Evolutionary conservation across 441 rosid species (phyloP), one percentile per base, ranked within the genome.

Genomic region (Erodium trifolium): DNA sequence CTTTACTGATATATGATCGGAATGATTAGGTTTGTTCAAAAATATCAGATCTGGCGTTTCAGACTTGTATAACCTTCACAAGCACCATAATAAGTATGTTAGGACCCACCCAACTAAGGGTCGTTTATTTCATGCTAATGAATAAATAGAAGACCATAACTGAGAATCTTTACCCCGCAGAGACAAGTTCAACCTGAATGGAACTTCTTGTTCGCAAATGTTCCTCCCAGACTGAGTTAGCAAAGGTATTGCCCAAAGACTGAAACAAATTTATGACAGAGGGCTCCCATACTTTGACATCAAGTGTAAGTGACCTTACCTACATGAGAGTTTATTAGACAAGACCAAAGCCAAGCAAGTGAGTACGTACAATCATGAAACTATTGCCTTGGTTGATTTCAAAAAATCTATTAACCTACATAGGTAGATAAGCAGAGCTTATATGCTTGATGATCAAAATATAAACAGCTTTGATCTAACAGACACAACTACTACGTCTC

Each of bases 281-380:
- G 47, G 96, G 96, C 79, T 95, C 99, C 99, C 99, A 95, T 67
- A 86, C 87, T 82, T 90, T 92, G 72, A 92, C 98, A 78, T 95
- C 99, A 41, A 95, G 99, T 1, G 98, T 95, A 67, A 95, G 97
- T 47, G 98, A 95, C 73, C 99, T 87, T 64, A 95, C 99, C 99
- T 95, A 88, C 76, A 78, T 70, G 71, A 69, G 49, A 63, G 45
- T 4, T 37, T 37, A 71, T 71, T 79, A 80, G 53, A 64, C 29
- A 59, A 19, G 17, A 37, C 41, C 41, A 37, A 37, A 37, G 41
- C 9, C 41, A 37, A 4, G 41, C 41, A 5, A 37, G 41, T 37
- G 8, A 37, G 41, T 5, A 7, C 8, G 4, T 31, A 0, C 34
- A 37, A 37, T 37, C 8, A 37, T 37, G 41, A 37, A 37, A 3